Conservation (phyloP, 805 yeast genomes). For the Metschnikowia santaceciliae region DNA sequence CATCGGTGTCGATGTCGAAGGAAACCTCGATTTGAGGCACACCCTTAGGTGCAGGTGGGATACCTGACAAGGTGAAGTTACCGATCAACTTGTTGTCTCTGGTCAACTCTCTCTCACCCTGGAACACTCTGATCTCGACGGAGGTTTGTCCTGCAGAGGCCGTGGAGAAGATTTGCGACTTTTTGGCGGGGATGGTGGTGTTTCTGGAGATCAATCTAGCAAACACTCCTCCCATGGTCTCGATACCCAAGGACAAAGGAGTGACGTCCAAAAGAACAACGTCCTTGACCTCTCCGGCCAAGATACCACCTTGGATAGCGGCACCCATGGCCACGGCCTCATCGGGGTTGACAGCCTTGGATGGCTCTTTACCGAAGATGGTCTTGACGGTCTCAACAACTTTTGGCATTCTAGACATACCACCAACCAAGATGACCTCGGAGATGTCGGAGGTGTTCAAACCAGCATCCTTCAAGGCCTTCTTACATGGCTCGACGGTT, state of each 20-base stretch:
- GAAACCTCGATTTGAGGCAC: slow-evolving; percentile 93
- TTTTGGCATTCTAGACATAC: slow-evolving; percentile 92
- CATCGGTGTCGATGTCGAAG: slow-evolving; percentile 95
- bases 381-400: slow-evolving; percentile 71
- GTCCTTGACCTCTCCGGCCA: slow-evolving; percentile 92
- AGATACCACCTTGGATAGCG: slow-evolving; percentile 95
- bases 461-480: slow-evolving; percentile 79
- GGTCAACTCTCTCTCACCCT: slow-evolving; percentile 98
- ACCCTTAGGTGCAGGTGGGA: slow-evolving; percentile 94
- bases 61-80: slow-evolving; percentile 92
- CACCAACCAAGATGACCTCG: slow-evolving; percentile 84
- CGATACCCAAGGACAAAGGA: slow-evolving; percentile 90
- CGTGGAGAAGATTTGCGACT: slow-evolving; percentile 91
- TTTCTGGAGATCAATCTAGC: slow-evolving; percentile 87
- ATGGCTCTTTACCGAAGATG: slow-evolving; percentile 78
- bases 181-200: slow-evolving; percentile 96
- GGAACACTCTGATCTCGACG: slow-evolving; percentile 97
- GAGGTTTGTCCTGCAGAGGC: slow-evolving; percentile 96
- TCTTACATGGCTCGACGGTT: slow-evolving; percentile 73
- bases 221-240: slow-evolving; percentile 97
- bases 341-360: slow-evolving; percentile 91
- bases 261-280: slow-evolving; percentile 86
- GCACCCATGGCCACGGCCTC: slow-evolving; percentile 96
- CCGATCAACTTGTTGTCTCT: slow-evolving; percentile 97
- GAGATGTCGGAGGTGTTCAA: slow-evolving; percentile 61